Evolutionary conservation across 805 yeast species (phyloP).

Genomic region (Sugiyamaella qingdaonensis): DNA sequence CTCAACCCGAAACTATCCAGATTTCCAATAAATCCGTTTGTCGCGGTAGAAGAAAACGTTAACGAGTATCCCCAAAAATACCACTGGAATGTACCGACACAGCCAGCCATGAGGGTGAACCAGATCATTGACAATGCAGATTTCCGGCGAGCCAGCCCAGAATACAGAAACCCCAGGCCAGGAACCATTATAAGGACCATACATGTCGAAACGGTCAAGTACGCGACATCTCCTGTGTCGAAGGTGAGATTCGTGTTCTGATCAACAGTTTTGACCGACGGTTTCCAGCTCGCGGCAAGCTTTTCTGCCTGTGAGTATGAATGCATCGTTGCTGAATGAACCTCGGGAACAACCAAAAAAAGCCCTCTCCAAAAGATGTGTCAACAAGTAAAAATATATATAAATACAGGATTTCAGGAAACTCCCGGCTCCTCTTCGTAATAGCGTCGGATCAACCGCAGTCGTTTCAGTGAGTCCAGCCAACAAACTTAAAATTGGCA

Average conservation of each 20-base stretch:
- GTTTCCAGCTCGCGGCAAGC: background rate
- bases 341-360: too few relatives aligned
- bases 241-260: conserved; percentile 19
- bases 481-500: too few relatives aligned
- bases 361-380: too few relatives aligned
- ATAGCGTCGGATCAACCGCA: too few relatives aligned
- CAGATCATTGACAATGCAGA: conserved; percentile 85
- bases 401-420: too few relatives aligned
- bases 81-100: conserved; percentile 84
- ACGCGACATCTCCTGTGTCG: conserved; percentile 38
- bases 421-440: too few relatives aligned
- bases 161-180: conserved; percentile 86
- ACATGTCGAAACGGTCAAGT: conserved; percentile 34
- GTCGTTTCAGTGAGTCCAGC: too few relatives aligned
- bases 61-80: conserved; percentile 97
- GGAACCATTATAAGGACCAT: conserved; percentile 90
- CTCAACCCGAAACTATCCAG: conserved; percentile 77
- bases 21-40: conserved; percentile 85
- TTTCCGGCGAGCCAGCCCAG: conserved; percentile 86
- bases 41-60: conserved; percentile 76
- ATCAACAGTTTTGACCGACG: background rate
- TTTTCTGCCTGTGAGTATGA: conserved; percentile 15
- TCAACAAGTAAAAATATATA: too few relatives aligned
- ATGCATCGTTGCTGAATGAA: conserved; percentile 9
- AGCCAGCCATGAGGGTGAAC: conserved; percentile 67